Base-by-base conservation (phyloP, 2,329 filamentous ascomycete species). In the Pleoardoris graminearum region DNA sequence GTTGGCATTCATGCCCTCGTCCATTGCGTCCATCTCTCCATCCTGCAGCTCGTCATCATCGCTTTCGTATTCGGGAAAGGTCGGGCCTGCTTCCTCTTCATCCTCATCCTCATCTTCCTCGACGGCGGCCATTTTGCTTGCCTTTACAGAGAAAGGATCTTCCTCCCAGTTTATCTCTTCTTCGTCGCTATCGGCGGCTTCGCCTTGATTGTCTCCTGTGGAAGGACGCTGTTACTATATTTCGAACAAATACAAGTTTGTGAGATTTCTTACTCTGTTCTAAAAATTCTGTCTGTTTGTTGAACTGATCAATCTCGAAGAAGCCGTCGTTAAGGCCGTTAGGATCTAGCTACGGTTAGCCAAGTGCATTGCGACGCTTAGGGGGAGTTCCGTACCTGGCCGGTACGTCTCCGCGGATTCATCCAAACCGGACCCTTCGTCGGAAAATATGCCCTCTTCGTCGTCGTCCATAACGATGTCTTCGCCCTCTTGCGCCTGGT, bases 261-360 rank as follows among this genome's bases (percentile, higher is more conserved):
- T 22, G 16, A 16, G n/a, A 17, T 16, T 8, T 8, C 33, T n/a
- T 16, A 36, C 33, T 36, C n/a, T 90, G 85, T 73, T 99, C 94
- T 43, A 97, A 85, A 69, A 88, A 88, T 66, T 96, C 90, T 1
- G 91, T 90, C 69, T 95, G 90, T 70, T 88, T 90, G 79, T 99
- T 99, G 82, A 99, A 99, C 54, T 95, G 86, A 66, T 97, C 92
- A 65, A 99, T 93, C 14, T 91, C 96, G 77, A 99, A 99, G 77
- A 99, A 99, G 4, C 91, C 93, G 68, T 99, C 94, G 67, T 99
- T 97, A 27, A 99, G 83, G 6, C 91, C 91, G 67, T 94, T 82
- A 3, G 86, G 85, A 66, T 97, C 91, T 62, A 86, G 80, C 7
- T 6, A 27, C 25, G 25, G 25, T 27, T 27, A 27, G 25, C 25